Conservation (phyloP, 305 asterid species). For the Andrographis paniculata region DNA sequence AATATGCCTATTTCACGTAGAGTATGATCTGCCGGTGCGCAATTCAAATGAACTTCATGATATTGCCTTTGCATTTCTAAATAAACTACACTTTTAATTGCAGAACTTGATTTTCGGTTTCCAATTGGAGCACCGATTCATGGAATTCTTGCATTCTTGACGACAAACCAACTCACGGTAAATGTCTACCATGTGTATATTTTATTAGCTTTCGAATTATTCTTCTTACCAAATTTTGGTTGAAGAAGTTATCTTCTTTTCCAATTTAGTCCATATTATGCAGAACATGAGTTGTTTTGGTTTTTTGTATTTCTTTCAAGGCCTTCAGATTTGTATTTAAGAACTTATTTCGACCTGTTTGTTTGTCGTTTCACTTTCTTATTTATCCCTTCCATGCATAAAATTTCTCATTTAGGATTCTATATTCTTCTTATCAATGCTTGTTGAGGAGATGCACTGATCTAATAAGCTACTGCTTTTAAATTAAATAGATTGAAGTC, state of each 20-base stretch:
- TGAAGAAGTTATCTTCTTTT: constrained; percentile 14
- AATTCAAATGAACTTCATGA: constrained; percentile 13
- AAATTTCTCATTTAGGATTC: too few relatives aligned
- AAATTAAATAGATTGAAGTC: too few relatives aligned
- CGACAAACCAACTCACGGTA: constrained; percentile 96
- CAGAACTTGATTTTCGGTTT: constrained; percentile 98
- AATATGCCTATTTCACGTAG: too few relatives aligned
- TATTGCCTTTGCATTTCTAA: constrained; percentile 10
- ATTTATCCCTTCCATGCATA: too few relatives aligned
- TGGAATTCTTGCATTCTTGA: constrained; percentile 80
- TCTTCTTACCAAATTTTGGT: constrained; percentile 36
- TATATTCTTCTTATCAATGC: too few relatives aligned
- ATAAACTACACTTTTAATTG: constrained; percentile 24
- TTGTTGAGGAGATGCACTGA: too few relatives aligned
- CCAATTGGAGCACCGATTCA: constrained; percentile 92
- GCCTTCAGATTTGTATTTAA: too few relatives aligned
- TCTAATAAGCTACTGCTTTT: too few relatives aligned
- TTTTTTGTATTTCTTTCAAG: too few relatives aligned
- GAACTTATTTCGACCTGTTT: too few relatives aligned
- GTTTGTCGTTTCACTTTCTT: too few relatives aligned
- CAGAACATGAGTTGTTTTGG: constrained; percentile 76
- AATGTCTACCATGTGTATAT: constrained; percentile 15
- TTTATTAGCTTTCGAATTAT: constrained; percentile 64
- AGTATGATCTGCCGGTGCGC: too few relatives aligned
- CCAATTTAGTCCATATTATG: constrained; percentile 89